Evolutionary conservation across 495 filamentous ascomycete species (phyloP), one percentile per base, ranked within the genome.

Genomic region (Aspergillus homomorphus): DNA sequence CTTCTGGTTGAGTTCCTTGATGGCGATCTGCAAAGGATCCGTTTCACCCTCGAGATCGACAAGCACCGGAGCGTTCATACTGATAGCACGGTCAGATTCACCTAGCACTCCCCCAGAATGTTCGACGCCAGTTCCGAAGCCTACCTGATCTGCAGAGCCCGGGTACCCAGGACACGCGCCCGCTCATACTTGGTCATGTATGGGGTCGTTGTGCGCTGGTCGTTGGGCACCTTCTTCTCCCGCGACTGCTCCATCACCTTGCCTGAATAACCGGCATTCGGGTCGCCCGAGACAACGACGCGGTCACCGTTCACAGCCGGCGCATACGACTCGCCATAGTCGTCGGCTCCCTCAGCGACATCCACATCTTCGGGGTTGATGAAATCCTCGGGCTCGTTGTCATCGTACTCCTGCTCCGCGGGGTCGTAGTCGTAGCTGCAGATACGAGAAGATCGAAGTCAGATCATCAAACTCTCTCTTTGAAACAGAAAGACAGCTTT

Each of bases 161-260:
- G 80, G 50, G 93, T 97, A 48, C 94, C 94, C 56, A 98, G 78
- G 56, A 98, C 89, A 64, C 94, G 85, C 51, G 94, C 94, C 65
- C 86, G 82, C 82, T 98, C 94, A 76, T 98, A 98, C 77, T 98
- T 98, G 64, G 94, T 98, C 92, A 98, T 95, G 80, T 96, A 98
- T 5, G 94, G 95, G 45, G 94, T 98, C 1, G 95, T 98, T 7
- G 83, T 87, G 62, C 94, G 84, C 78, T 94, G 82, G 54, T 96
- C 91, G 61, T 90, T 87, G 28, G 91, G 83, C 45, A 98, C 89
- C 75, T 89, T 92, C 81, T 94, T 97, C 70, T 91, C 88, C 69
- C 90, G 90, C 60, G 85, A 72, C 61, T 85, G 87, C 66, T 79
- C 78, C 63, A 86, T 81, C 61, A 80, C 77, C 58, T 75, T 75